Base-by-base conservation (phyloP, 441 rosid species). In the Gossypium schwendimanii region DNA sequence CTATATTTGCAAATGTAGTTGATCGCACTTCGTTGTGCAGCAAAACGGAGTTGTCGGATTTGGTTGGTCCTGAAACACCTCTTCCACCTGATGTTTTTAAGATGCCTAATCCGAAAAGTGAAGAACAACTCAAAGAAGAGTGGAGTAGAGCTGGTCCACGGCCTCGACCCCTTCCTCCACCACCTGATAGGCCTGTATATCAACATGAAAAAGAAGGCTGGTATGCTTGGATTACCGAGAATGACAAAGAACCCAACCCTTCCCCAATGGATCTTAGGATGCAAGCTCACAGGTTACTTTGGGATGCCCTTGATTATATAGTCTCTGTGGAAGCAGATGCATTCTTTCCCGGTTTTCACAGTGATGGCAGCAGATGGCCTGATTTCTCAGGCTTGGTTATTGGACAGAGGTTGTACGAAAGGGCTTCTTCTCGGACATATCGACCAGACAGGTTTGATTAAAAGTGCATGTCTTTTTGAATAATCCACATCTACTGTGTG, bases 151-250 rank as follows among this genome's bases (percentile, higher is more conserved):
- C 97, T 59, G 99, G 99, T 64, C 98, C 98, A 59, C 87, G 99
- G 47, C 99, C 99, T 68, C 85, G 99, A 33, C 98, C 99, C 73
- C 97, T 96, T 80, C 98, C 98, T 80, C 99, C 98, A 58, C 98
- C 99, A 82, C 98, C 98, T 8, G 96, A 80, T 70, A 83, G 99
- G 81, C 99, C 95, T 69, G 82, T 89, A 70, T 93, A 96, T 80
- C 87, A 21, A 76, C 98, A 96, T 76, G 98, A 96, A 78, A 93
- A 91, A 81, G 97, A 96, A 87, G 99, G 99, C 4, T 96, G 99
- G 98, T 96, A 91, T 77, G 97, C 96, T 81, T 96, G 99, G 99
- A 80, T 96, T 74, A 82, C 88, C 0, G 92, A 89, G 84, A 85
- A 82, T 55, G 88, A 89, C 75, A 79, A 82, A 45, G 98, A 96